Conservation (phyloP, 768 basidiomycete genomes). For the Daedaleopsis nitida region DNA sequence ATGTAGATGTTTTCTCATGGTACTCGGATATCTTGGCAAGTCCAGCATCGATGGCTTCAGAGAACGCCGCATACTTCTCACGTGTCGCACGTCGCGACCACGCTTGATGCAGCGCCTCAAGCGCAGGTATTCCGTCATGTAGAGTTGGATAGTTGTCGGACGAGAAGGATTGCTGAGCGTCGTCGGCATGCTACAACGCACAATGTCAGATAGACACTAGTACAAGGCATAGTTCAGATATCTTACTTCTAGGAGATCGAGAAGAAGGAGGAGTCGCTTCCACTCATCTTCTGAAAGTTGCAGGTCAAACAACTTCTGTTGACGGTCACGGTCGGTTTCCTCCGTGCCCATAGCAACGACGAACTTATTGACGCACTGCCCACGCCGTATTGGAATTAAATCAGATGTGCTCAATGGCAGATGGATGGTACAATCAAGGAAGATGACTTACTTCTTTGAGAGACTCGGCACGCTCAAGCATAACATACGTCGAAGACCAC, state of each 20-base stretch:
- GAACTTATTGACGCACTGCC: slow-evolving; percentile 27
- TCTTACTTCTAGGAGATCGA: slow-evolving; percentile 25
- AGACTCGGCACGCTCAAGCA: slow-evolving; percentile 25
- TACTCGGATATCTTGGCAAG: too few relatives aligned
- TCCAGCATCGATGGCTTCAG: too few relatives aligned
- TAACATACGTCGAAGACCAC: slow-evolving; percentile 37
- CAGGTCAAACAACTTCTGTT: slow-evolving; percentile 19
- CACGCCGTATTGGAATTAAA: too few relatives aligned
- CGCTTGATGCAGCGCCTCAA: slow-evolving; percentile 29
- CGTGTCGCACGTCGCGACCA: too few relatives aligned
- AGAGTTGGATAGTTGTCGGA: slow-evolving; percentile 28
- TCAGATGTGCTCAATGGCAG: too few relatives aligned
- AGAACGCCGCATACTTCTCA: too few relatives aligned
- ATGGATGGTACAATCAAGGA: too few relatives aligned
- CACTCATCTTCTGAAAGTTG: slow-evolving; percentile 27
- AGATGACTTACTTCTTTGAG: too few relatives aligned
- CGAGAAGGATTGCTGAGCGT: slow-evolving; percentile 36
- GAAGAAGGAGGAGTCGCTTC: slow-evolving; percentile 22
- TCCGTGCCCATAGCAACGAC: slow-evolving; percentile 24
- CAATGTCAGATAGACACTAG: not conserved
- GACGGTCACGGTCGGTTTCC: slow-evolving; percentile 22
- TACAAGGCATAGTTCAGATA: too few relatives aligned
- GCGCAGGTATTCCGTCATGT: slow-evolving; percentile 31
- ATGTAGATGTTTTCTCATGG: too few relatives aligned
- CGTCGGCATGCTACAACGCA: slow-evolving; percentile 31